These are phyloP conservation scores for Aeminium ludgeri DNA, from an alignment of 495 filamentous ascomycete species.

Conservation along the genomic window DNA sequence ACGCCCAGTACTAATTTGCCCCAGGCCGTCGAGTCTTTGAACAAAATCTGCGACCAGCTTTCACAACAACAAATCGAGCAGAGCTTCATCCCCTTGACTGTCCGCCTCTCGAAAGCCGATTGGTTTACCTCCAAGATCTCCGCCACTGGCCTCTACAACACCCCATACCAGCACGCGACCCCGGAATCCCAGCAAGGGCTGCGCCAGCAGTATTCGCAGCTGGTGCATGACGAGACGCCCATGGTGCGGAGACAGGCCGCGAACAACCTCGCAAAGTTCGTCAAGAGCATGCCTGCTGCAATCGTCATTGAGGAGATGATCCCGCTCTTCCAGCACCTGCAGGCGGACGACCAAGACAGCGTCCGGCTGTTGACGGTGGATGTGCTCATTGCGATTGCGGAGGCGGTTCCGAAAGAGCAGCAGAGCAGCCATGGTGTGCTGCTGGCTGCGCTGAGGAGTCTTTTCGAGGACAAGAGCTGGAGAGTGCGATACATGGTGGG, in stretches of 20 bases:
- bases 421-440: constrained; percentile 90
- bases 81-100: constrained; percentile 81
- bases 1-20: constrained; percentile 12
- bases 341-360: constrained; percentile 90
- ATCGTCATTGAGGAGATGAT: constrained; percentile 98
- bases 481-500: constrained; percentile 98
- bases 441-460: constrained; percentile 68
- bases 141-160: constrained; percentile 82
- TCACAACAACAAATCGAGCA: constrained; percentile 87
- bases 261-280: constrained; percentile 91
- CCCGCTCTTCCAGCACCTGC: constrained; percentile 91
- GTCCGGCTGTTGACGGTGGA: constrained; percentile 92
- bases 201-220: constrained; percentile 70
- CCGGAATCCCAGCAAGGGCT: constrained; percentile 72
- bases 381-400: constrained; percentile 87
- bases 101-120: constrained; percentile 94
- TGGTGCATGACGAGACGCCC: constrained; percentile 95
- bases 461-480: constrained; percentile 99
- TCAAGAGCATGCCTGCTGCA: constrained; percentile 79
- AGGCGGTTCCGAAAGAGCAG: constrained; percentile 94
- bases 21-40: constrained; percentile 93
- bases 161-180: constrained; percentile 78
- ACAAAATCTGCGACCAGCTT: constrained; percentile 91
- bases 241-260: constrained; percentile 96
- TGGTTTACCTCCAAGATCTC: constrained; percentile 99